Base-by-base conservation (phyloP, 768 basidiomycete genomes). In the Termitomyces sp. region DNA sequence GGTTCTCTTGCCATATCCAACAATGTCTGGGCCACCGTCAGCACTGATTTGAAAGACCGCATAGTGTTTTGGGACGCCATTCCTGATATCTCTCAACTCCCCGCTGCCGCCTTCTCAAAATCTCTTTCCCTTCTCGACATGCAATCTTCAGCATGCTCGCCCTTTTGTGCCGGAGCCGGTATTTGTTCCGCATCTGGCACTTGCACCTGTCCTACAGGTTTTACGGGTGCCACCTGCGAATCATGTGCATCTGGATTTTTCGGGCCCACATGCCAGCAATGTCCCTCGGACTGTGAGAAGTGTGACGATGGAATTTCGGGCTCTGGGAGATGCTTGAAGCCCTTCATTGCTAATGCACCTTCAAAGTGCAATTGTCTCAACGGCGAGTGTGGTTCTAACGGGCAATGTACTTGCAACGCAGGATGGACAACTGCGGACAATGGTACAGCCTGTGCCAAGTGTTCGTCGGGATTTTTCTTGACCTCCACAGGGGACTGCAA, bases 281-380 rank as follows among this genome's bases (percentile, higher is more conserved):
- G 92, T 63, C 87, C 90, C 1, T 69, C 75, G 0, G 83, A 81
- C 5, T 94, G 93, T 69, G 65, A 75, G 0, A 70, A 78, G 3
- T 95, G 93, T 67, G 88, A 92, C 61, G 85, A 90, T 18, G 92
- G 93, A 6, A 84, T 90, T 43, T 79, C 85, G 0, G 93, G 93
- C 0, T 79, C 84, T 0, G 94, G 94, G 0, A 75, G 76, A 44
- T 96, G 94, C 68, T 77, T 90, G 57, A 69, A 72, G 10, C 69
- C 81, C 4, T 65, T 71, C 30, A 73, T 82, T 30, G 66, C 71
- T 36, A 82, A 85, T 62, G 73, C 77, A 2, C 82, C 88, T 2
- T 79, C 82, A 36, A 79, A 79, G 2, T 96, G 93, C 71, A 88
- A 92, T 65, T 96, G 93, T 66, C 61, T 86, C 51, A 94, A 94